These are phyloP conservation scores for Leucocoprinus sp. DNA, from an alignment of 768 basidiomycete species.

Conservation along the genomic window DNA sequence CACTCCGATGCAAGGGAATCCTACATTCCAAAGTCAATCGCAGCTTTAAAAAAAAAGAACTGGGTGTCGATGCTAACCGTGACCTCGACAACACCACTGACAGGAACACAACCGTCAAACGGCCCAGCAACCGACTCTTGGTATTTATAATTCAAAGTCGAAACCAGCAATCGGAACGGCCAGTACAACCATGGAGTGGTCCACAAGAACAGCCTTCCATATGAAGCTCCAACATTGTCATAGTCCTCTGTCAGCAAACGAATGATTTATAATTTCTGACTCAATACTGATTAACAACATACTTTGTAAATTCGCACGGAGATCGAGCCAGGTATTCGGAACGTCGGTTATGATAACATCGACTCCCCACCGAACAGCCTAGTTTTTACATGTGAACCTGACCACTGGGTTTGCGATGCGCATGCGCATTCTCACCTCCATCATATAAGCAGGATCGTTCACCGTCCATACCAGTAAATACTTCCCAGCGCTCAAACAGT, in stretches of 20 bases:
- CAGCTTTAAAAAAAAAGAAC: not conserved
- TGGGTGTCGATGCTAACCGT: not conserved
- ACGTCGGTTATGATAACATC: conserved; percentile 74
- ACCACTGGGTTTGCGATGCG: too few species aligned
- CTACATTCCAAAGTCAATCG: not conserved
- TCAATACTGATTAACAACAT: too few species aligned
- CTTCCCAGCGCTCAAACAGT: conserved; percentile 80
- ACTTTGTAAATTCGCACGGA: conserved; percentile 55
- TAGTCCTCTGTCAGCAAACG: conserved; percentile 51
- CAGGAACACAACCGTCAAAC: conserved; percentile 26
- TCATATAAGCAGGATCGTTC: conserved; percentile 82
- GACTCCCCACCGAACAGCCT: conserved; percentile 77
- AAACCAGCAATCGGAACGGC: conserved; percentile 31
- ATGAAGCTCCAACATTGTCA: conserved; percentile 50
- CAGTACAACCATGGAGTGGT: conserved; percentile 55
- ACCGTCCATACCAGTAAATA: conserved; percentile 95
- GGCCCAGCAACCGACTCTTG: conserved; percentile 49
- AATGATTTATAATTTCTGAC: too few species aligned
- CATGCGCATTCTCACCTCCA: too few species aligned
- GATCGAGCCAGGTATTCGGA: conserved; percentile 58
- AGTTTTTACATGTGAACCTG: too few species aligned
- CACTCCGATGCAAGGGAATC: not conserved
- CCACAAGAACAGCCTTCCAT: conserved; percentile 69
- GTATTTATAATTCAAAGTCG: conserved; percentile 20
- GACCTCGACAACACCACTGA: not conserved